Evolutionary conservation across 306 rosid species (phyloP).

Genomic region (Malus domestica): DNA sequence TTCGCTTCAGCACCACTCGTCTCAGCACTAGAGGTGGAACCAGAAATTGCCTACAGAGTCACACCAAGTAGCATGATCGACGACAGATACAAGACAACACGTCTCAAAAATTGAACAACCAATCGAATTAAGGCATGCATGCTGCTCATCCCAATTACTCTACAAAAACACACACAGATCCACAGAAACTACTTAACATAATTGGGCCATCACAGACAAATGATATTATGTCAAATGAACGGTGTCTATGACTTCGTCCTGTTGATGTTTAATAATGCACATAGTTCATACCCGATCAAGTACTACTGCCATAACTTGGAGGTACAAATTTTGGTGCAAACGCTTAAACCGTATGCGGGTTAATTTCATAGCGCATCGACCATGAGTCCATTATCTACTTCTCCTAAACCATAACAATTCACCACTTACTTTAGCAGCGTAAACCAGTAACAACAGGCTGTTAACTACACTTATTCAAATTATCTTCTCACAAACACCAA

Average conservation of each 20-base stretch:
- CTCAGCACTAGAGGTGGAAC: constrained; percentile 60
- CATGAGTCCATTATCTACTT: not conserved
- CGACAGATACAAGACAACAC: not conserved
- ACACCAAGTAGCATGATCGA: not conserved
- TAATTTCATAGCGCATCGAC: not conserved
- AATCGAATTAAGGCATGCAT: not conserved
- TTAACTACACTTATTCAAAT: not conserved
- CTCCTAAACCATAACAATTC: not conserved
- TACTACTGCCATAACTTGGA: not conserved
- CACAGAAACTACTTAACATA: not conserved
- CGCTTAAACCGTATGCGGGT: not conserved
- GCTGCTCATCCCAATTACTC: not conserved
- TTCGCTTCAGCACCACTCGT: constrained; percentile 34
- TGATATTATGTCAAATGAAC: not conserved
- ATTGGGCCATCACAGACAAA: not conserved
- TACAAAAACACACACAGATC: not conserved
- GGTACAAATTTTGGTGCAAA: not conserved
- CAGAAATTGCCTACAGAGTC: constrained; percentile 57
- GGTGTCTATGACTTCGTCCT: not conserved
- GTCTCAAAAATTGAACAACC: not conserved
- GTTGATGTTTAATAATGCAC: not conserved
- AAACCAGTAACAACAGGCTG: not conserved
- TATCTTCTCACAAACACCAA: not conserved
- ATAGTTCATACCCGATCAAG: not conserved
- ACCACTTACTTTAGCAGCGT: not conserved